Base-by-base conservation (phyloP, 768 basidiomycete species). In the Boletus sensibilis region DNA sequence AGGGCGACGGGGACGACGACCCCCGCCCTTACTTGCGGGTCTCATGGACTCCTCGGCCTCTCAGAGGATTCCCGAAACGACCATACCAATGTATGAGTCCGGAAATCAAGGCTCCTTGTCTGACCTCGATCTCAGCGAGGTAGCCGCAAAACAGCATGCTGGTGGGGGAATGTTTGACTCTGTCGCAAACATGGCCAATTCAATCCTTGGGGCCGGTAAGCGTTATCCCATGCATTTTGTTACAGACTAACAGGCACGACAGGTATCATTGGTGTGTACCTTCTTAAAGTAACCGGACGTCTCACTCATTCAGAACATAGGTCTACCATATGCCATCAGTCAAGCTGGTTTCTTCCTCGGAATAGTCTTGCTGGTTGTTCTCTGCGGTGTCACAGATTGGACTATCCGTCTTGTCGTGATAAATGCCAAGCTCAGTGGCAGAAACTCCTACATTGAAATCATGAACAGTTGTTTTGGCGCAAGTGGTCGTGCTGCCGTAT, bases 261-360 rank as follows among this genome's bases (percentile, higher is more conserved):
- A 87, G 88, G 88, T 42, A 90, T 90, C 48, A 90, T 90, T 56
- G 89, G 88, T 89, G 71, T 63, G 77, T 60, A 12, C 31, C 13
- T 52, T 45, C 40, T 42, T 21, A 41, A 33, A 55, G 40, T n/a
- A n/a, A 33, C 20, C 4, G 18, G 35, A 11, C 5, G 13, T n/a
- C 46, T 49, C 33, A 29, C 60, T 62, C 55, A 59, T 25, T 45
- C 21, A 42, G 33, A 54, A 41, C 25, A 53, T 53, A 93, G 94
- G 95, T 47, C 76, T 99, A 12, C 97, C 97, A 2, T 98, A 98
- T 68, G 95, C 97, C 37, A 75, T 98, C 49, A 84, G 88, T 61
- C 92, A 96, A 78, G 95, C 97, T 33, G 97, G 97, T 2, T 94
- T 99, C 74, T 80, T 97, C 63, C 84, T 83, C 1, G 97, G 97